A percentile compares a stretch with the other conserved stretches of the same genome.
Evolutionary conservation across 768 basidiomycete genomes (phyloP).

Genomic region (Lactifluus volemus): DNA sequence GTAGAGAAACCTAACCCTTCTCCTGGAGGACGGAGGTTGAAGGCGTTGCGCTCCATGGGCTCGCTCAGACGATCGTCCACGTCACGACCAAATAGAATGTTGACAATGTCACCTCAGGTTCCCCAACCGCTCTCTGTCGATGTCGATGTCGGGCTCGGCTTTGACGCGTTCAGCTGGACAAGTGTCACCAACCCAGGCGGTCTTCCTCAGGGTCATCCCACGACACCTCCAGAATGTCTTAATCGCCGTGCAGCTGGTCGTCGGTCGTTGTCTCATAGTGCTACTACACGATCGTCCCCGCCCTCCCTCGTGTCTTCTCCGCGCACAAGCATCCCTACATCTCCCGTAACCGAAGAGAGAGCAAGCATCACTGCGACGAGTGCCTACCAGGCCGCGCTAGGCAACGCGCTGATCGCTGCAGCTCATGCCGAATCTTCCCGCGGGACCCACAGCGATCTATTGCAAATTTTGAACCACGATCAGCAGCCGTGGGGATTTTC

Average conservation of each 20-base stretch:
- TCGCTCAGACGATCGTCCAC: slow-evolving; percentile 51
- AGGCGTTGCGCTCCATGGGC: slow-evolving; percentile 72
- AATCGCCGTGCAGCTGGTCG: slow-evolving; percentile 44
- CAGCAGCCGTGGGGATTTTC: slow-evolving; percentile 87
- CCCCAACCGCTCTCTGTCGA: slow-evolving; percentile 43
- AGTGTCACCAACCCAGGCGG: slow-evolving; percentile 24
- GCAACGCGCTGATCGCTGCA: slow-evolving; percentile 84
- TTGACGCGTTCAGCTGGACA: slow-evolving; percentile 39
- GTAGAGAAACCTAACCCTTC: slow-evolving; percentile 32
- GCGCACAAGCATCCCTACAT: slow-evolving; percentile 35
- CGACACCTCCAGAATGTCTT: slow-evolving; percentile 18
- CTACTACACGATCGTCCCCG: slow-evolving; percentile 24
- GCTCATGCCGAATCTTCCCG: slow-evolving; percentile 92
- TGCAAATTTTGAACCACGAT: slow-evolving; percentile 88
- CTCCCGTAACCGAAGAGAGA: slow-evolving; percentile 20
- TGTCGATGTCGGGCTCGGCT: slow-evolving; percentile 29
- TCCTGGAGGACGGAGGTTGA: slow-evolving; percentile 44
- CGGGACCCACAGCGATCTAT: slow-evolving; percentile 83
- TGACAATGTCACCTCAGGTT: slow-evolving; percentile 37
- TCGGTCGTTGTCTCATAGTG: slow-evolving; percentile 62
- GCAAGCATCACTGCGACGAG: slow-evolving; percentile 27
- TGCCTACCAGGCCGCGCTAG: slow-evolving; percentile 63
- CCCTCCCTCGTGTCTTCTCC: slow-evolving; percentile 44
- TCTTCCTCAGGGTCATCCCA: slow-evolving; percentile 28
- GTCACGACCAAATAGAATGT: slow-evolving; percentile 20